Conservation (phyloP, 2,329 filamentous ascomycete species). For the Sordariomycetes sp. region DNA sequence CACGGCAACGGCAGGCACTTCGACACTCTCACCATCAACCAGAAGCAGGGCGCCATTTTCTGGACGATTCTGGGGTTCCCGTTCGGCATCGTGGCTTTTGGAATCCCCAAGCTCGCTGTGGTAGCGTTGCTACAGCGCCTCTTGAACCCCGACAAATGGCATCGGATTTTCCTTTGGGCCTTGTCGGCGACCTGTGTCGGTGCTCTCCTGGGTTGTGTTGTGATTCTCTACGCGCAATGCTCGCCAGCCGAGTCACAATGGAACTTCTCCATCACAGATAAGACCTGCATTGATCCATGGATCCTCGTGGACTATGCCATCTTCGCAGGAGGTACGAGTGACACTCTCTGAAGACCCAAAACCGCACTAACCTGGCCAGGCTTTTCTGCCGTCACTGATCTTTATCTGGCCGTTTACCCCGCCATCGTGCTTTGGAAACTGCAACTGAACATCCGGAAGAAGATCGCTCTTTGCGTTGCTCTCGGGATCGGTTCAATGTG, state of each 20-base stretch:
- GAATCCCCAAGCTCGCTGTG: slow-evolving; percentile 17
- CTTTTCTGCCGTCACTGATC: slow-evolving; percentile 13
- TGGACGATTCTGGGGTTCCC: slow-evolving; percentile 16
- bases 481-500: slow-evolving; percentile 17
- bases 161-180: slow-evolving; percentile 13
- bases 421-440: slow-evolving; percentile 11
- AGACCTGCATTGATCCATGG: slow-evolving; percentile 9
- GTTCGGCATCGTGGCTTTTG: slow-evolving; percentile 16
- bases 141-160: slow-evolving; percentile 11
- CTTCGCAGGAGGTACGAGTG: slow-evolving; percentile 7
- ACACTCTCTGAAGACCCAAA: background rate
- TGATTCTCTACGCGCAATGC: slow-evolving; percentile 14
- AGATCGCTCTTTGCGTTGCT: slow-evolving; percentile 11
- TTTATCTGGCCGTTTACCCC: slow-evolving; percentile 16
- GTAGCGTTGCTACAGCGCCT: slow-evolving; percentile 14
- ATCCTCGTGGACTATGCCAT: slow-evolving; percentile 11
- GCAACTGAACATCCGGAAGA: slow-evolving; percentile 14
- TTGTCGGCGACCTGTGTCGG: slow-evolving; percentile 9
- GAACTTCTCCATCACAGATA: slow-evolving; percentile 6
- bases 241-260: slow-evolving; percentile 12
- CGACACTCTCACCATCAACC: slow-evolving; percentile 4
- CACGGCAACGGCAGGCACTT: slow-evolving; percentile 7
- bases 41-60: slow-evolving; percentile 5
- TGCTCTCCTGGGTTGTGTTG: slow-evolving; percentile 9
- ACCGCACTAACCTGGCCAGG: slow-evolving; percentile 5